phyloP scores from a whole-genome alignment of 371 early-diverging fungal species.

The Lichtheimia ornata region DNA sequence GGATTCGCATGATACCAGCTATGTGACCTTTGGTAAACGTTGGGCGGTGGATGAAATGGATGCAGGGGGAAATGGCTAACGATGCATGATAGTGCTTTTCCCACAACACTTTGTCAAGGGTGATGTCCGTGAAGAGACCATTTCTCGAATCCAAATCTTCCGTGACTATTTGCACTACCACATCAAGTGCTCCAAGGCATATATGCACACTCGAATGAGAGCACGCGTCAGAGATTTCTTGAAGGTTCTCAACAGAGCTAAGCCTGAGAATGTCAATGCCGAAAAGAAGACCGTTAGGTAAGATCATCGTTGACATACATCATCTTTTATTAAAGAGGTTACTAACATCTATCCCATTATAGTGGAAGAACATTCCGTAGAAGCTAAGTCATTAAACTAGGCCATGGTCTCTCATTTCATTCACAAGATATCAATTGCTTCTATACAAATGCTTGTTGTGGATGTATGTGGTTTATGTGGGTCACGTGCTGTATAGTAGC shows the following conservation, averaged over 20 bases:
- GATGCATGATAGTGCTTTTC: slow-evolving; percentile 75
- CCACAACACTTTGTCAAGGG: slow-evolving; percentile 83
- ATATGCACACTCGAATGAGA: slow-evolving; percentile 98
- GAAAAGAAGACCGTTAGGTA: slow-evolving; percentile 90
- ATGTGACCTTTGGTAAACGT: slow-evolving; percentile 89
- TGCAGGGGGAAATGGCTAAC: not conserved
- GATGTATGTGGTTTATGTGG: too few relatives aligned
- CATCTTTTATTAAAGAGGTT: not conserved
- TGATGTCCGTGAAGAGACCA: slow-evolving; percentile 83
- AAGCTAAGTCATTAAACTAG: slow-evolving; percentile 14
- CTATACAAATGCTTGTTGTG: not conserved
- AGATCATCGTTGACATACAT: slow-evolving; percentile 10
- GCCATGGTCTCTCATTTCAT: not conserved
- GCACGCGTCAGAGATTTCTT: slow-evolving; percentile 93
- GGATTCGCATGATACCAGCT: slow-evolving; percentile 77
- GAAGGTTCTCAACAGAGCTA: slow-evolving; percentile 97
- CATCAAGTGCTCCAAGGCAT: slow-evolving; percentile 98
- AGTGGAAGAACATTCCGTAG: slow-evolving; percentile 42
- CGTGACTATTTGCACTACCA: slow-evolving; percentile 98
- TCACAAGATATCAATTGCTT: not conserved
- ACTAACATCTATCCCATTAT: slow-evolving; percentile 1
- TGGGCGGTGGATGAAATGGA: not conserved
- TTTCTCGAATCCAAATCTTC: slow-evolving; percentile 93
- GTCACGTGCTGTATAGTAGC: too few relatives aligned
- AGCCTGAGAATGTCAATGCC: slow-evolving; percentile 78